A percentile compares a stretch with the other conserved stretches of the same genome.
phyloP scores from a whole-genome alignment of 116 monocot species.

The Phalaenopsis hybrid region DNA sequence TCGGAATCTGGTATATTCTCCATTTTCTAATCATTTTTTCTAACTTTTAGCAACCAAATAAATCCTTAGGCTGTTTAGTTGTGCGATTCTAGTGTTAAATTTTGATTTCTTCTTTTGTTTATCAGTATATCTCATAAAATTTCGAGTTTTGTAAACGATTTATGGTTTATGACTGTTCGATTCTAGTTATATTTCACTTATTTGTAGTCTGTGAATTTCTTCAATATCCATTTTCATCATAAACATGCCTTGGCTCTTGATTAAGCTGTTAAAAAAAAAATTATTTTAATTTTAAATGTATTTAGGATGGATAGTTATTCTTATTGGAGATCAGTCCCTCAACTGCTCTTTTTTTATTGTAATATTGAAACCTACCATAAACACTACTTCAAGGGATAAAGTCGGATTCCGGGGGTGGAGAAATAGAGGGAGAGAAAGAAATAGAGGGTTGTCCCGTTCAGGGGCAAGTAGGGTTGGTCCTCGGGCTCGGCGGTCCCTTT shows the following conservation, averaged over 20 bases:
- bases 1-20: background rate
- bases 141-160: background rate
- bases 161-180: background rate
- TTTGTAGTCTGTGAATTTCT: background rate
- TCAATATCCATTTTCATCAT: background rate
- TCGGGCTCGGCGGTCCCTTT: no score
- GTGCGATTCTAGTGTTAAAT: background rate
- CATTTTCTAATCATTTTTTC: background rate
- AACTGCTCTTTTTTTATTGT: background rate
- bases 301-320: background rate
- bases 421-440: no score
- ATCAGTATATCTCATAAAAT: background rate
- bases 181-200: background rate
- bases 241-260: background rate
- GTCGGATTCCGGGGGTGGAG: no score
- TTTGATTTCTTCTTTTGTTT: constrained; percentile 1
- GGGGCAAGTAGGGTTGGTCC: no score
- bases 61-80: background rate
- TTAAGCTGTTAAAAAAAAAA: background rate
- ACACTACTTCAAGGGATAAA: background rate
- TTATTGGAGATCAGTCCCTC: background rate
- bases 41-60: background rate
- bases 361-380: background rate
- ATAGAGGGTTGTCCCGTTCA: no score
- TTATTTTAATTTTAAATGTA: background rate